Evolutionary conservation across 75 land plant genomes (phyloP), one percentile per base, ranked within the genome.

Genomic region (Pinus tabuliformis): DNA sequence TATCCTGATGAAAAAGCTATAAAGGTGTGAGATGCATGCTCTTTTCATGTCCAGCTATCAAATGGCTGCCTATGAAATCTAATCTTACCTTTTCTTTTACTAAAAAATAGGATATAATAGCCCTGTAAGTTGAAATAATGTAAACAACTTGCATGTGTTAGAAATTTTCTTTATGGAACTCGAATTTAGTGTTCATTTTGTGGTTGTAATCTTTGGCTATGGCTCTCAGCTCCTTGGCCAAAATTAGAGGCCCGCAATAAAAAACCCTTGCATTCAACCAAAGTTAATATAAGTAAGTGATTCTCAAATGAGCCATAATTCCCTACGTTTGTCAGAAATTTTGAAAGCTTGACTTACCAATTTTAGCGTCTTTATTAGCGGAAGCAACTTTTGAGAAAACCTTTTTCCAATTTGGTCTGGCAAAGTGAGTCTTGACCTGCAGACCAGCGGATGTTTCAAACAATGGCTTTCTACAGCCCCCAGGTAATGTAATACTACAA

Each of bases 141-240:
- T 49, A 11, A 49, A 49, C 54, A 2, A 12, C 54, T 49, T 30
- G 20, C 36, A 12, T 39, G 11, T 33, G 7, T 76, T 77, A 87
- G 74, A 78, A 92, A 64, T 92, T 78, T 62, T 93, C 95, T 79
- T 90, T 90, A 83, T 90, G 90, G 59, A 90, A 90, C 18, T 61
- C 81, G 81, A 90, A 90, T 60, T 80, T 83, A 11, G 79, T 56
- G 42, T 37, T 39, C 42, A 82, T 77, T 71, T 64, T 82, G 72
- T 62, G 60, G 33, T 78, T 80, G 78, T 75, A 78, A n/a, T 82
- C 74, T 61, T 74, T 70, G 58, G 82, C 88, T 30, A 87, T 30
- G 20, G 72, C 65, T 61, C 77, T 73, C 73, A 90, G 63, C 66
- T 87, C 83, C 56, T 70, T 90, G 22, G 81, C 85, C 18, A 87